phyloP scores from a whole-genome alignment of 2,329 filamentous ascomycete species.

The Exserohilum turcica region DNA sequence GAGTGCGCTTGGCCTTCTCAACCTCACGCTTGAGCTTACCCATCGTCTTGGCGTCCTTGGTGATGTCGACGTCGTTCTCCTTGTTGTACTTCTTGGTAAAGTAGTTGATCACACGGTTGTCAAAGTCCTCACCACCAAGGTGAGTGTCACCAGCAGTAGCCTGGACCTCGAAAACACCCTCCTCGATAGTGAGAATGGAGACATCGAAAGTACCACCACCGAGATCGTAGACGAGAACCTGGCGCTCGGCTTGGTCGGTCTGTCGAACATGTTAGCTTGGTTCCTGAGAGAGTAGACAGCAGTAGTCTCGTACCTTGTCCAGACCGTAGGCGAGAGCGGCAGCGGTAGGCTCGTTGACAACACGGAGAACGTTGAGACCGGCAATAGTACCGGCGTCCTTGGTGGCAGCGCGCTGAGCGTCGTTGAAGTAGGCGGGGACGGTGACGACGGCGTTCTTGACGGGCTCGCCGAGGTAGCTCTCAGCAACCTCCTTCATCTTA shows the following conservation, averaged over 20 bases:
- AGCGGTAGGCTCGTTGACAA: slow-evolving; percentile 95
- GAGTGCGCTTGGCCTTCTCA: slow-evolving; percentile 98
- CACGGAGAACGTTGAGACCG: slow-evolving; percentile 91
- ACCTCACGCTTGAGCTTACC: slow-evolving; percentile 99
- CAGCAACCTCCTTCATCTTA: slow-evolving; percentile 79
- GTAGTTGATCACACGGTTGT: slow-evolving; percentile 95
- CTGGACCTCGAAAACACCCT: slow-evolving; percentile 92
- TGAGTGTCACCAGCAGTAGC: slow-evolving; percentile 96
- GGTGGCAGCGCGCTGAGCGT: slow-evolving; percentile 94
- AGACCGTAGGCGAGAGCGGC: slow-evolving; percentile 94
- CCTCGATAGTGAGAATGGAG: slow-evolving; percentile 81
- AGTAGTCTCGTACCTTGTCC: slow-evolving; percentile 33
- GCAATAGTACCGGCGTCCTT: slow-evolving; percentile 94
- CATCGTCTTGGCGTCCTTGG: slow-evolving; percentile 96
- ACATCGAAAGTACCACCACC: slow-evolving; percentile 53
- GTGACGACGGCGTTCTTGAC: slow-evolving; percentile 89
- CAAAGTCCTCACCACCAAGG: slow-evolving; percentile 98
- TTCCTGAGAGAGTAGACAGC: neutral
- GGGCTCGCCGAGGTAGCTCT: slow-evolving; percentile 79
- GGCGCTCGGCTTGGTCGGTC: slow-evolving; percentile 47
- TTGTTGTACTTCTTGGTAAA: slow-evolving; percentile 99
- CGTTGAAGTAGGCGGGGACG: slow-evolving; percentile 97
- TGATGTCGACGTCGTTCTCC: slow-evolving; percentile 90
- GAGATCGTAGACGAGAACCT: slow-evolving; percentile 51
- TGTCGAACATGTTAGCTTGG: slow-evolving; percentile 1